A percentile compares a stretch with the other conserved stretches of the same genome.
phyloP scores from a whole-genome alignment of 306 rosid species.

The Fagus sylvatica region DNA sequence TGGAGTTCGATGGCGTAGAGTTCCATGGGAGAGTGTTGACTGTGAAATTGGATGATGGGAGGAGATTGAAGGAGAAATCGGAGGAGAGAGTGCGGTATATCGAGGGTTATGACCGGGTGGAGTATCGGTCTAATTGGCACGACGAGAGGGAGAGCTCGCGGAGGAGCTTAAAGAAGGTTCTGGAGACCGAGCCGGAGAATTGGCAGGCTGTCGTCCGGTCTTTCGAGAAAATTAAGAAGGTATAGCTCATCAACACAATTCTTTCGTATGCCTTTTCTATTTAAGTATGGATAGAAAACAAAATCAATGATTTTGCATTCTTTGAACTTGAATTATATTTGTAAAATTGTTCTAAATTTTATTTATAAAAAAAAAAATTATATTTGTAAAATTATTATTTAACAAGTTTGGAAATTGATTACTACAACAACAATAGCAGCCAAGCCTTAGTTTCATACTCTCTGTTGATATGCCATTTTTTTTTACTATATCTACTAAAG shows the following conservation, averaged over 20 bases:
- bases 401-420: too few relatives aligned
- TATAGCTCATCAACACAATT: constrained; percentile 12
- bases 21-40: constrained; percentile 81
- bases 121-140: constrained; percentile 73
- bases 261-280: not conserved
- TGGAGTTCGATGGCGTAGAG: constrained; percentile 90
- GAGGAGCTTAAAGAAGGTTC: constrained; percentile 53
- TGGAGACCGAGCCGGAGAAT: constrained; percentile 85
- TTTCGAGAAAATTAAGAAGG: constrained; percentile 78
- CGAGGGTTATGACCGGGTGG: constrained; percentile 50
- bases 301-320: too few relatives aligned
- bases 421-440: too few relatives aligned
- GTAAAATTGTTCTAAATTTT: too few relatives aligned
- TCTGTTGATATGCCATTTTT: too few relatives aligned
- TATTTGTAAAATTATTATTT: too few relatives aligned
- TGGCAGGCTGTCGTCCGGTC: constrained; percentile 85
- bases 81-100: constrained; percentile 62
- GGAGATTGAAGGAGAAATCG: constrained; percentile 59
- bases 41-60: constrained; percentile 83
- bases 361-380: too few relatives aligned
- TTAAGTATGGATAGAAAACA: not conserved
- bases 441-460: too few relatives aligned
- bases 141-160: constrained; percentile 72
- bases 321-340: too few relatives aligned
- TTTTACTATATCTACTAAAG: too few relatives aligned